These are phyloP conservation scores for Musa beccarii DNA, from an alignment of 176 grass and related monocot species.

Conservation along the genomic window DNA sequence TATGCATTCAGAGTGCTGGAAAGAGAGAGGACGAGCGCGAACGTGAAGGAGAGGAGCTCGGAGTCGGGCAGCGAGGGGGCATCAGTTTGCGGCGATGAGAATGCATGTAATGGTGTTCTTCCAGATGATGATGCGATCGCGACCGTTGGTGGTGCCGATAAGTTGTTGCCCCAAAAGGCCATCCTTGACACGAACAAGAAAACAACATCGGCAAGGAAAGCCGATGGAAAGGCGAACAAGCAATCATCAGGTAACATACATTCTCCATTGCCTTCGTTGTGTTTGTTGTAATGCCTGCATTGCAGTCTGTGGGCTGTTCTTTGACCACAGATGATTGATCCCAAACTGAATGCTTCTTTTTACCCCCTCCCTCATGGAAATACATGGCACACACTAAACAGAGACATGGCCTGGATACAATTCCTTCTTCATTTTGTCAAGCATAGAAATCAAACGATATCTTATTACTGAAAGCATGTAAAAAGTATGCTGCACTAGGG, in stretches of 20 bases:
- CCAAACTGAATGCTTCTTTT: too few relatives aligned
- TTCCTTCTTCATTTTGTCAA: too few relatives aligned
- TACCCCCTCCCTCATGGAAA: too few relatives aligned
- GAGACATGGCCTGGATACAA: too few relatives aligned
- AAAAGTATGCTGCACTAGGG: too few relatives aligned
- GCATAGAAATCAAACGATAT: too few relatives aligned
- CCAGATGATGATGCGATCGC: slow-evolving; percentile 6
- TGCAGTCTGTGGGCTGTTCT: too few relatives aligned
- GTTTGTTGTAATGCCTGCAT: too few relatives aligned
- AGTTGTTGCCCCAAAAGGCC: neutral
- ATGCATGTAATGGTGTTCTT: slow-evolving; percentile 4
- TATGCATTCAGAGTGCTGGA: slow-evolving; percentile 5
- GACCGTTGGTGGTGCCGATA: neutral
- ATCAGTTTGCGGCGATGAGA: slow-evolving; percentile 18
- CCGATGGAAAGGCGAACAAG: neutral
- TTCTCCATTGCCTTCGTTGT: too few relatives aligned
- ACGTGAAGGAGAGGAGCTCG: slow-evolving; percentile 15
- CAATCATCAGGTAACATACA: neutral
- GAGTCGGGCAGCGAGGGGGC: slow-evolving; percentile 21
- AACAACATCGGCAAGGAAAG: neutral
- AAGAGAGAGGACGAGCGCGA: slow-evolving; percentile 12
- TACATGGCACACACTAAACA: too few relatives aligned
- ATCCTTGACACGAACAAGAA: neutral
- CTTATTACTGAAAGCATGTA: too few relatives aligned
- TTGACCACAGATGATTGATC: too few relatives aligned